A percentile compares a stretch with the other conserved stretches of the same genome.
Evolutionary conservation across 2,329 filamentous ascomycete genomes (phyloP).

Genomic region (Ascosphaera apis): DNA sequence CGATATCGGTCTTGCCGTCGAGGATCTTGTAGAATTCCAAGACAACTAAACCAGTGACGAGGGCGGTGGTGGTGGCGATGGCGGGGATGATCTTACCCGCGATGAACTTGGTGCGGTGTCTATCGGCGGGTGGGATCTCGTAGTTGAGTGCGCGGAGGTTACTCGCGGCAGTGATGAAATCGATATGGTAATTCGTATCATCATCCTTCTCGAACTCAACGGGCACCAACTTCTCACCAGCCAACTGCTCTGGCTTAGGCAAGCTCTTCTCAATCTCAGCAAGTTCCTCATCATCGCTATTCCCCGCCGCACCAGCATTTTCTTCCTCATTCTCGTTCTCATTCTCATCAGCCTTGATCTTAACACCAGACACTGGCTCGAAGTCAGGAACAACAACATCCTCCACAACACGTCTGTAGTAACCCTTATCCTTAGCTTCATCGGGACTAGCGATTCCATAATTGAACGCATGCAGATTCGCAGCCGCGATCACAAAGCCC

Average conservation of each 20-base stretch:
- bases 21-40: conserved; percentile 92
- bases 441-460: conserved; percentile 82
- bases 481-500: conserved; percentile 65
- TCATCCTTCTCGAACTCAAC: conserved; percentile 99
- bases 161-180: conserved; percentile 94
- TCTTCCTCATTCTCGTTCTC: conserved; percentile 95
- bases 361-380: conserved; percentile 67
- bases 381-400: conserved; percentile 95
- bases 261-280: conserved; percentile 48
- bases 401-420: conserved; percentile 61
- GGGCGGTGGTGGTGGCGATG: conserved; percentile 87
- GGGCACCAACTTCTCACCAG: conserved; percentile 69
- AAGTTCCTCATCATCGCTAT: conserved; percentile 56
- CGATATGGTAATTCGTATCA: conserved; percentile 92
- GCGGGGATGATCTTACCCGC: conserved; percentile 98
- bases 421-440: conserved; percentile 39
- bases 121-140: conserved; percentile 77
- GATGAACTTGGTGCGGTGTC: conserved; percentile 98
- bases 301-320: conserved; percentile 38
- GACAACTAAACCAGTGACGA: conserved; percentile 82
- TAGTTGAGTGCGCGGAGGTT: conserved; percentile 96
- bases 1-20: conserved; percentile 86
- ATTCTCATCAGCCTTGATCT: conserved; percentile 89
- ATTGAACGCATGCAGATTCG: conserved; percentile 91
- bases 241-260: conserved; percentile 55